Conservation (phyloP, 768 basidiomycete species). For the Russula dissimulans region DNA sequence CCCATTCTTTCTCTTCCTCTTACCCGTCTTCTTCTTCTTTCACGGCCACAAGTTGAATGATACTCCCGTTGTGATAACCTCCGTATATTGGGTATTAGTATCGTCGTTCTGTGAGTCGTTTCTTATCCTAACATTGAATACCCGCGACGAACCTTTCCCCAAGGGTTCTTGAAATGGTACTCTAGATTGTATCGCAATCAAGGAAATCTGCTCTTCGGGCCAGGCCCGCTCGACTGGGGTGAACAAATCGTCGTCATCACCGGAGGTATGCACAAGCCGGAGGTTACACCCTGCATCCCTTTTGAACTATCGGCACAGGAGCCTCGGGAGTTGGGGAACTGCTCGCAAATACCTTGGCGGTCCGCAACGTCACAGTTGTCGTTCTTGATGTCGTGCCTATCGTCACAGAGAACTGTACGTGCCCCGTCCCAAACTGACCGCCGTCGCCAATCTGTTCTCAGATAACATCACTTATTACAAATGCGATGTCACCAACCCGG, state of each 20-base stretch:
- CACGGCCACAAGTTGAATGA: constrained; percentile 46
- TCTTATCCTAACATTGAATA: not conserved
- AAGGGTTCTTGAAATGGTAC: constrained; percentile 58
- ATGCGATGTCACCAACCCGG: constrained; percentile 87
- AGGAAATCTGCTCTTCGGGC: constrained; percentile 51
- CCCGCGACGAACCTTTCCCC: constrained; percentile 2
- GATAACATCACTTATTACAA: constrained; percentile 80
- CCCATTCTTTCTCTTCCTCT: constrained; percentile 75
- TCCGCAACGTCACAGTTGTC: constrained; percentile 71
- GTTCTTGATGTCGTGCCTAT: constrained; percentile 81
- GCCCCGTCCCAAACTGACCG: not conserved
- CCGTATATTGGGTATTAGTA: constrained; percentile 48
- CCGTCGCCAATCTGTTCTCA: constrained; percentile 23
- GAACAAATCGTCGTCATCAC: constrained; percentile 88
- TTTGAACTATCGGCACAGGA: constrained; percentile 35
- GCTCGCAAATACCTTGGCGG: constrained; percentile 78
- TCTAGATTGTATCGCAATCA: constrained; percentile 71
- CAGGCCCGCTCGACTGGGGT: constrained; percentile 66
- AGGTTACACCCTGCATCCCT: not conserved
- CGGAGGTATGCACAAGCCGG: constrained; percentile 51
- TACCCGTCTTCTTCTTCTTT: constrained; percentile 71
- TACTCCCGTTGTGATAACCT: constrained; percentile 45
- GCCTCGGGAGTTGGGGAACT: constrained; percentile 85
- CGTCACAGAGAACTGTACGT: constrained; percentile 64
- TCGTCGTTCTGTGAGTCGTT: constrained; percentile 56